A percentile compares a stretch with the other conserved stretches of the same genome.
These are phyloP conservation scores for Aquanectria penicillioides DNA, from an alignment of 2,329 filamentous ascomycete species.

Conservation along the genomic window DNA sequence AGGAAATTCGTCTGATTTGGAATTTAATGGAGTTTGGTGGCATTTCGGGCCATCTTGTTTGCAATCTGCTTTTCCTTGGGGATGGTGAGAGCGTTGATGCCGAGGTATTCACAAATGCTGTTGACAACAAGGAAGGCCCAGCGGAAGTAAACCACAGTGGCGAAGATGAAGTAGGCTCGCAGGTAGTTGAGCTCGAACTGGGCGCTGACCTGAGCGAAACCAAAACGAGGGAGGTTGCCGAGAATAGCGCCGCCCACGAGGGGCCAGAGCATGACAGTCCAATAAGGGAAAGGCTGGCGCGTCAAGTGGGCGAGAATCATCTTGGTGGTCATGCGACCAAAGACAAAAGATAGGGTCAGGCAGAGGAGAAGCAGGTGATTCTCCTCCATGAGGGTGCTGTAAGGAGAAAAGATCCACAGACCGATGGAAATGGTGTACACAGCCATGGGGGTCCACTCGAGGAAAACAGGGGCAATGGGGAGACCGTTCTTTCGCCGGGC, in stretches of 20 bases:
- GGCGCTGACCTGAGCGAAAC: slow-evolving; percentile 73
- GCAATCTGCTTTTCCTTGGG: slow-evolving; percentile 68
- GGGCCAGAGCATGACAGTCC: slow-evolving; percentile 90
- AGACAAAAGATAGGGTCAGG: slow-evolving; percentile 94
- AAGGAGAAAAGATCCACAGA: slow-evolving; percentile 89
- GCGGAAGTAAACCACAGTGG: slow-evolving; percentile 85
- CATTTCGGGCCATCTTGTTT: slow-evolving; percentile 57
- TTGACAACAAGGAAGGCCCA: slow-evolving; percentile 94
- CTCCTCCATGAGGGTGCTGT: slow-evolving; percentile 81
- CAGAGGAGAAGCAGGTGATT: slow-evolving; percentile 95
- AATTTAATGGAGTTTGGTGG: slow-evolving; percentile 48
- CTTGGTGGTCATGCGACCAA: slow-evolving; percentile 98
- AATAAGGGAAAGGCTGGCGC: slow-evolving; percentile 93
- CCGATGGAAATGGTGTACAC: slow-evolving; percentile 80
- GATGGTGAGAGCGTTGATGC: slow-evolving; percentile 95
- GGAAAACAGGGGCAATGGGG: slow-evolving; percentile 82
- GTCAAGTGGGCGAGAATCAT: slow-evolving; percentile 97
- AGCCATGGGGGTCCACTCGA: slow-evolving; percentile 93
- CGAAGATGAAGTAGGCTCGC: slow-evolving; percentile 84
- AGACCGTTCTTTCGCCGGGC: slow-evolving; percentile 78
- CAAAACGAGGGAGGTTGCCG: slow-evolving; percentile 82
- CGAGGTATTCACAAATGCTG: slow-evolving; percentile 90
- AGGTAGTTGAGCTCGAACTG: slow-evolving; percentile 82
- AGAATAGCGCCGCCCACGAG: slow-evolving; percentile 86
- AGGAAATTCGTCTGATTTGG: neutral